A percentile compares a stretch with the other conserved stretches of the same genome.
Evolutionary conservation across 495 filamentous ascomycete species (phyloP).

Genomic region (Daldinia bambusicola): DNA sequence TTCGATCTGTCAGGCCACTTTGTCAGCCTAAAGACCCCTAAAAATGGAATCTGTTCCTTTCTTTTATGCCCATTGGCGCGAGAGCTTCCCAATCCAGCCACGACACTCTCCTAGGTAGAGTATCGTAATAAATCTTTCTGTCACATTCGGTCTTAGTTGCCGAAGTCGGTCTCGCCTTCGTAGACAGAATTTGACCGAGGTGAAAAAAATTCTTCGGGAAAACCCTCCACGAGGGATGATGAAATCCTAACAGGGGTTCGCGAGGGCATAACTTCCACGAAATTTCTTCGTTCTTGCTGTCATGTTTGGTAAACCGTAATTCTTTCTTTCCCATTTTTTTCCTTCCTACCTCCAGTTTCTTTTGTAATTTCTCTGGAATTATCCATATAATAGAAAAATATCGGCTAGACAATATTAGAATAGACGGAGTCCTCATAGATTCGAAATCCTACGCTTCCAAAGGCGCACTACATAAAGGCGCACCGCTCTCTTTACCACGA

Average conservation of each 20-base stretch:
- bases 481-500: constrained; percentile 36
- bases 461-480: constrained; percentile 30
- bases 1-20: constrained; percentile 43
- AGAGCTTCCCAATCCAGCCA: constrained; percentile 43
- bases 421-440: constrained; percentile 12
- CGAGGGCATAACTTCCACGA: constrained; percentile 35
- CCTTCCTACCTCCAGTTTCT: constrained; percentile 23
- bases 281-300: constrained; percentile 23
- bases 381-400: constrained; percentile 9
- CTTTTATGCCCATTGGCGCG: constrained; percentile 40
- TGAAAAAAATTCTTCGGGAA: constrained; percentile 41
- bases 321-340: constrained; percentile 28
- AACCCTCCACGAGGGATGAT: constrained; percentile 43
- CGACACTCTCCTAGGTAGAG: constrained; percentile 30
- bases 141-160: constrained; percentile 40
- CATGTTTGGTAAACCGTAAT: constrained; percentile 22
- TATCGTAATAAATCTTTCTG: constrained; percentile 39
- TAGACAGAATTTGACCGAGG: constrained; percentile 42
- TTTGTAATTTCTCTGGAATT: constrained; percentile 18
- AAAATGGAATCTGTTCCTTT: constrained; percentile 38
- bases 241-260: constrained; percentile 39
- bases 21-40: constrained; percentile 46
- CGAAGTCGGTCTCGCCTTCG: constrained; percentile 39
- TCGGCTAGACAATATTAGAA: constrained; percentile 22
- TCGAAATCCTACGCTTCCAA: constrained; percentile 31